Base-by-base conservation (phyloP, 257 asterid genomes). In the Solanum phureja region DNA sequence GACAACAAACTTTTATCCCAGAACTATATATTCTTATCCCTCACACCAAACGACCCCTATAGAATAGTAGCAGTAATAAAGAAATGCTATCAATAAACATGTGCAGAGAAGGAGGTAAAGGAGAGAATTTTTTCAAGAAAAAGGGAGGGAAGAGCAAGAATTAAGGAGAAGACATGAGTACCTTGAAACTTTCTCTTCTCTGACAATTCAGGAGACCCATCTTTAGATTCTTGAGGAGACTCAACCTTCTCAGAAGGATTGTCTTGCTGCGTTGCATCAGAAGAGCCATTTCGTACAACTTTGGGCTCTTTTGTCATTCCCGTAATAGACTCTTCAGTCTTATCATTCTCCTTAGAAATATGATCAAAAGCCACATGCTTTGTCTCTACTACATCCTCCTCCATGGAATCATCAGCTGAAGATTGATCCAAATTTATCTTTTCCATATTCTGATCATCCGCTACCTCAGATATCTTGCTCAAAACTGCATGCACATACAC, bases 361-460 rank as follows among this genome's bases (percentile, higher is more conserved):
- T 71, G 82, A 38, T 86, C 89, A 58, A 88, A 88, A 29, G 42
- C 88, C 23, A 66, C 37, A 12, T 75, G 90, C 69, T 84, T 91
- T 37, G 83, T 58, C 82, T 91, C 90, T 68, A 71, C 69, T 5
- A 85, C 62, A 84, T 89, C 93, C 86, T 89, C 93, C 81, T 91
- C 91, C 87, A 91, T 89, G 38, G 90, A 87, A 88, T 91, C 93
- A 87, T 87, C 93, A 77, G 87, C 89, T 38, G 91, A 87, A 74
- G 91, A 88, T 69, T 89, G 93, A 69, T 89, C 90, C 60, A 91
- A 84, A 68, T 89, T 91, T 79, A 88, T 88, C 87, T 89, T 91
- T 88, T 89, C 93, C 76, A 86, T 87, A 49, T 87, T 88, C 37
- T 76, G 90, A 46, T 87, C 90, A 85, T 87, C 89, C 44, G 31